These are phyloP conservation scores for Neonectria hederae DNA, from an alignment of 2,329 filamentous ascomycete species.

Conservation along the genomic window DNA sequence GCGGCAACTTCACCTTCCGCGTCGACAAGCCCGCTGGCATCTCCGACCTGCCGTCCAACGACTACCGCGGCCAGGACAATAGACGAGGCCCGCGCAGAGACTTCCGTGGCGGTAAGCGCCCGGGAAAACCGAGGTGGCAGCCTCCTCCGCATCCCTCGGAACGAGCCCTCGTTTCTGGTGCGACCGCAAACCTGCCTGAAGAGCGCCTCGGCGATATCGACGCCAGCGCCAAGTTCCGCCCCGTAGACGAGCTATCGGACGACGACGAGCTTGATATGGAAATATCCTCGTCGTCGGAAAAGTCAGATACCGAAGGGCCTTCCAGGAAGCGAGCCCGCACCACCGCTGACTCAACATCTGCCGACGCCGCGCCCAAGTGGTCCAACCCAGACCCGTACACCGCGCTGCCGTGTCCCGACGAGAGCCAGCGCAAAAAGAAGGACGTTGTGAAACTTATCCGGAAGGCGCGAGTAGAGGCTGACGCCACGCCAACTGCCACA, in stretches of 20 bases:
- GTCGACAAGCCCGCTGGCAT: conserved; percentile 62
- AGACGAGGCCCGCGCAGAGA: conserved; percentile 39
- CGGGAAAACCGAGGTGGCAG: conserved; percentile 46
- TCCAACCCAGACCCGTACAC: conserved; percentile 97
- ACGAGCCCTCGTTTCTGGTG: conserved; percentile 59
- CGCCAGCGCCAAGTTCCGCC: conserved; percentile 61
- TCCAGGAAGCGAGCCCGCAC: conserved; percentile 49
- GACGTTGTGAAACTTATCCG: conserved; percentile 92
- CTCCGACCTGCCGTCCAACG: conserved; percentile 44
- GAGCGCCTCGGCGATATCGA: conserved; percentile 58
- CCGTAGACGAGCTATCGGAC: conserved; percentile 68
- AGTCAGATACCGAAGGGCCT: conserved; percentile 50
- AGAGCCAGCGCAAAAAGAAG: conserved; percentile 76
- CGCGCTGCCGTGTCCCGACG: conserved; percentile 81
- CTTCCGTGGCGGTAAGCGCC: conserved; percentile 40
- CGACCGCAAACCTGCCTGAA: conserved; percentile 53
- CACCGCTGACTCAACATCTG: conserved; percentile 44
- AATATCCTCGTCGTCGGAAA: conserved; percentile 56
- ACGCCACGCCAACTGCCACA: conserved; percentile 59
- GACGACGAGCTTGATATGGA: conserved; percentile 73
- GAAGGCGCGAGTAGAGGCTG: conserved; percentile 78
- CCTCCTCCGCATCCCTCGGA: conserved; percentile 56
- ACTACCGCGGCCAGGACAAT: conserved; percentile 29
- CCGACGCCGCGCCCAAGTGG: conserved; percentile 76
- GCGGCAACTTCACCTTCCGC: conserved; percentile 66